Base-by-base conservation (phyloP, 2,329 filamentous ascomycete species). In the Lithohypha guttulata region DNA sequence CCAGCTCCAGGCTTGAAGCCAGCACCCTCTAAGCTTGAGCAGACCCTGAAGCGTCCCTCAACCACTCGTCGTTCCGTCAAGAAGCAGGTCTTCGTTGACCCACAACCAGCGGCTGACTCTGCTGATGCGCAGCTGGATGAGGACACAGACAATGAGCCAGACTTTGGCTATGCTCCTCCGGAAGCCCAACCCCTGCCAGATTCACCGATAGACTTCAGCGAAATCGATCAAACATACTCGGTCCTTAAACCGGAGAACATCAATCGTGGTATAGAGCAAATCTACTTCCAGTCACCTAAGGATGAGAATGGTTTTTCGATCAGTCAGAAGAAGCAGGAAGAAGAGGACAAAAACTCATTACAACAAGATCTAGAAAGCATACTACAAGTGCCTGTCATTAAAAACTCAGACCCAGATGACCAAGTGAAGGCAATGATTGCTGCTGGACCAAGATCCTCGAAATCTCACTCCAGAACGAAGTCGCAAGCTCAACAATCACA, bases 111-210 rank as follows among this genome's bases (percentile, higher is more conserved):
- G 20, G 67, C 49, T 62, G 68, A 57, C 30, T 47, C 58, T 35
- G 45, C 57, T 11, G 54, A 59, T 35, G 41, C 39, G 25, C 18
- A 39, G 17, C 66, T 69, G 3, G 73, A 79, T 36, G 60, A 63
- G 26, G 56, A 61, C n/a, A 63, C 70, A 35, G 67, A 73, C 38
- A 64, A 70, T 44, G 68, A 83, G 30, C 77, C 79, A 18, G 87
- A 95, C 39, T 76, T 89, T 44, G 91, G 96, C 66, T 94, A 93
- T 58, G 86, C 85, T 57, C 85, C 89, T 4, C 84, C 85, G 0
- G 79, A 69, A 44, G 72, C 78, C 1, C 49, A 44, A 59, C 65
- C 60, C 40, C 56, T 68, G 9, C 60, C 63, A 5, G 65, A 68
- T 47, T 45, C 60, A 25, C 64, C 64, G 15, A 59, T 65, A 31